These are phyloP conservation scores for Citrus hindsii DNA, from an alignment of 345 rosid genomes.

Conservation along the genomic window DNA sequence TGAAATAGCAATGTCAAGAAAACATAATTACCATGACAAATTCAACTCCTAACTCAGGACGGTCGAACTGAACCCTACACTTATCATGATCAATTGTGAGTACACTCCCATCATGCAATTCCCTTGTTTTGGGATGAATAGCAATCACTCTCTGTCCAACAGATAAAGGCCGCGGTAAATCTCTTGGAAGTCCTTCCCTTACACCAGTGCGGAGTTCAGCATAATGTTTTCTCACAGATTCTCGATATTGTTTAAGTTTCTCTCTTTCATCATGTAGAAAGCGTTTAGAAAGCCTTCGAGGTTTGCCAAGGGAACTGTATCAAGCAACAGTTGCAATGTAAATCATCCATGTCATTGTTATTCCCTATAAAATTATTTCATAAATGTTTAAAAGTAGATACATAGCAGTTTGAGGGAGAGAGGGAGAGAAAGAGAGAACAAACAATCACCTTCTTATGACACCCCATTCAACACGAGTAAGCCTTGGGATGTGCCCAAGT, in stretches of 20 bases:
- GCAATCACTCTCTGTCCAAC: conserved; percentile 90
- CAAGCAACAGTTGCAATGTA: conserved; percentile 13
- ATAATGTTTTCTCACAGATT: conserved; percentile 84
- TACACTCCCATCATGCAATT: conserved; percentile 84
- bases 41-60: conserved; percentile 81
- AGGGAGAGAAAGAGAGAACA: neutral
- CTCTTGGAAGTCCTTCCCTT: conserved; percentile 91
- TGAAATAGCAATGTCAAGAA: neutral
- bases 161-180: conserved; percentile 81
- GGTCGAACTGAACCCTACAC: conserved; percentile 80
- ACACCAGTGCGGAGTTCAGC: conserved; percentile 70
- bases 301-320: conserved; percentile 96
- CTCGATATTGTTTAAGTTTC: conserved; percentile 86
- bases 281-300: conserved; percentile 86
- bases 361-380: neutral
- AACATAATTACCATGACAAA: conserved; percentile 66
- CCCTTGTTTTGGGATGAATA: conserved; percentile 85
- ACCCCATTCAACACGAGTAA: conserved; percentile 97
- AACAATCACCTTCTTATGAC: conserved; percentile 76
- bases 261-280: conserved; percentile 79
- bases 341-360: conserved; percentile 5
- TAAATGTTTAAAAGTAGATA: neutral
- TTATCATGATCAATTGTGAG: conserved; percentile 83
- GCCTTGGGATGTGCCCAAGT: conserved; percentile 88
- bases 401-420: neutral